phyloP scores from a whole-genome alignment of 2,329 filamentous ascomycete species.

The Alternaria triticimaculans region DNA sequence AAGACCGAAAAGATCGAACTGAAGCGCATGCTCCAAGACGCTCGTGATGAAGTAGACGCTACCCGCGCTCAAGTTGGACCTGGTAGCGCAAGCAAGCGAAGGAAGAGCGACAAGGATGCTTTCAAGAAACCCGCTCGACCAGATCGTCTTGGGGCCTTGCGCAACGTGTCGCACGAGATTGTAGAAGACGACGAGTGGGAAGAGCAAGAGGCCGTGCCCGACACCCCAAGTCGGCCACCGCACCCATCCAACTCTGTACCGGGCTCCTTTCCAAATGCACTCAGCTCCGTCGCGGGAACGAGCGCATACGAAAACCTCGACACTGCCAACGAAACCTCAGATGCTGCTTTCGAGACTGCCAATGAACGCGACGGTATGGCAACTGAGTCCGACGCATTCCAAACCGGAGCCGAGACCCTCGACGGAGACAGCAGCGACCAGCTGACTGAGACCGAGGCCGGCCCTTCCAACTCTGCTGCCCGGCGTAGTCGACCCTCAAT shows the following conservation, averaged over 20 bases:
- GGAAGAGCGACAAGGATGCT: conserved; percentile 62
- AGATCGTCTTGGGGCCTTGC: conserved; percentile 74
- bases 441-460: conserved; percentile 82
- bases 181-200: conserved; percentile 83
- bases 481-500: conserved; percentile 52
- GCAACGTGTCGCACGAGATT: conserved; percentile 77
- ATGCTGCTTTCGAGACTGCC: conserved; percentile 72
- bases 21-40: conserved; percentile 92
- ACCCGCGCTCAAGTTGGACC: conserved; percentile 60
- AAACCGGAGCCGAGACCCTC: conserved; percentile 82
- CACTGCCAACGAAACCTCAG: conserved; percentile 75
- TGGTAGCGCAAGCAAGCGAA: conserved; percentile 60
- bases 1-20: conserved; percentile 99
- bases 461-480: conserved; percentile 30
- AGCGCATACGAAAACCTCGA: conserved; percentile 73
- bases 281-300: conserved; percentile 44
- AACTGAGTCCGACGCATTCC: conserved; percentile 93
- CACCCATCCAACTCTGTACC: conserved; percentile 34
- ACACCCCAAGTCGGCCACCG: conserved; percentile 60
- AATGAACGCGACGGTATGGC: conserved; percentile 73
- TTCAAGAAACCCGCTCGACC: conserved; percentile 82
- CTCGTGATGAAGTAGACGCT: conserved; percentile 85
- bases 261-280: conserved; percentile 40
- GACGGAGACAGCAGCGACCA: conserved; percentile 77
- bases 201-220: conserved; percentile 69